Conservation (phyloP, 192 early-diverging fungal genomes). For the Entomortierella beljakovae region DNA sequence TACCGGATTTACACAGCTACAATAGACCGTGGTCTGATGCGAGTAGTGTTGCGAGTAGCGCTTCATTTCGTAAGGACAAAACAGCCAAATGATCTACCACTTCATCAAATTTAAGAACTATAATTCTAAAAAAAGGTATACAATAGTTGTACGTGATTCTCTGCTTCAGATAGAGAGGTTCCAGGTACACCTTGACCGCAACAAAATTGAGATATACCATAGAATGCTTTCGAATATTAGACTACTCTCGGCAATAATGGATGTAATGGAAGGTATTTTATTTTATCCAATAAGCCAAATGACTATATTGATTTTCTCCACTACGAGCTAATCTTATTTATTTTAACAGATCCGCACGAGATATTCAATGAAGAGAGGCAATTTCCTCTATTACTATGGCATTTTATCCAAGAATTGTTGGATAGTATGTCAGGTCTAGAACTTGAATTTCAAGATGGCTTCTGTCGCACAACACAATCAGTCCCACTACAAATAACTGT, state of each 20-base stretch:
- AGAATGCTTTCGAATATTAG: background rate
- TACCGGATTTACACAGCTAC: background rate
- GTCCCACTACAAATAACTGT: background rate
- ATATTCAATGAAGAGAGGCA: background rate
- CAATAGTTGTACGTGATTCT: background rate
- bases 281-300: too few species aligned
- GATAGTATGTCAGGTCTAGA: background rate
- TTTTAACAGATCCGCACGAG: background rate
- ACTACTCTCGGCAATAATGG: background rate
- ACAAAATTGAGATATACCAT: background rate
- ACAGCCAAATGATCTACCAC: too few species aligned
- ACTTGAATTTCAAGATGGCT: background rate
- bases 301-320: too few species aligned
- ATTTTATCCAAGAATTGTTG: background rate
- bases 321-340: too few species aligned
- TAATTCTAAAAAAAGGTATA: too few species aligned
- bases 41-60: background rate
- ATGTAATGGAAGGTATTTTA: background rate
- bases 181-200: background rate
- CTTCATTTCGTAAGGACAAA: background rate
- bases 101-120: background rate
- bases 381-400: background rate
- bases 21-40: background rate
- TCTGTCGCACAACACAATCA: too few species aligned
- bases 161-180: background rate